Evolutionary conservation across 2,329 filamentous ascomycete species (phyloP), one percentile per base, ranked within the genome.

Genomic region (Neopestalotiopsis rosae): DNA sequence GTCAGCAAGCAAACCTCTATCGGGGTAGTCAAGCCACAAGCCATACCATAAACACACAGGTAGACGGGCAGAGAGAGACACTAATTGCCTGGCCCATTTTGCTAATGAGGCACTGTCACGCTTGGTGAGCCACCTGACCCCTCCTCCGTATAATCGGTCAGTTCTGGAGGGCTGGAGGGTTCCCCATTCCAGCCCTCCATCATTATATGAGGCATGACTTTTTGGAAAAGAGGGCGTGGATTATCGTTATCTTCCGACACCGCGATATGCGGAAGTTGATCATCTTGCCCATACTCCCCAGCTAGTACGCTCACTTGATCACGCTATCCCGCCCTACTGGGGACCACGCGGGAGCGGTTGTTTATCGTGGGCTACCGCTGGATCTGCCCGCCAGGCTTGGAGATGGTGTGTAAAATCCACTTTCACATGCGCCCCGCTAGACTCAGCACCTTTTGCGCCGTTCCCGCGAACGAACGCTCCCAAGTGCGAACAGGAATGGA

Each of bases 351-450:
- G 72, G 71, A 68, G 70, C 72, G 74, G 71, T 67, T 68, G 58
- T 67, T 52, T 72, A 72, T 66, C 67, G 70, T 38, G 28, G 30
- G 30, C 28, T 66, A 45, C 64, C 32, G 49, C 42, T 66, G 30
- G 49, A 64, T 45, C 42, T 52, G 34, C 45, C 20, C 32, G 38
- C 20, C 28, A 45, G 67, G 68, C 74, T 70, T 70, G 12, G 34
- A 56, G 67, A 69, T 74, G 71, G 72, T 73, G 72, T 73, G 71
- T 20, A 61, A 24, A 73, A 71, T 71, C 74, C 73, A 76, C 75
- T 77, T 77, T 78, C 75, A 76, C 75, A 76, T 77, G 76, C 67
- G 30, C 30, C 45, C 52, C 34, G 57, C 20, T 34, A 52, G 45
- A n/a, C 20, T 52, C 45, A 52, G 45, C 45, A 67, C 28, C 32